Evolutionary conservation across 352 stramenopile genomes (phyloP), one percentile per base, ranked within the genome.

Genomic region (Peronosclerospora sorghi): DNA sequence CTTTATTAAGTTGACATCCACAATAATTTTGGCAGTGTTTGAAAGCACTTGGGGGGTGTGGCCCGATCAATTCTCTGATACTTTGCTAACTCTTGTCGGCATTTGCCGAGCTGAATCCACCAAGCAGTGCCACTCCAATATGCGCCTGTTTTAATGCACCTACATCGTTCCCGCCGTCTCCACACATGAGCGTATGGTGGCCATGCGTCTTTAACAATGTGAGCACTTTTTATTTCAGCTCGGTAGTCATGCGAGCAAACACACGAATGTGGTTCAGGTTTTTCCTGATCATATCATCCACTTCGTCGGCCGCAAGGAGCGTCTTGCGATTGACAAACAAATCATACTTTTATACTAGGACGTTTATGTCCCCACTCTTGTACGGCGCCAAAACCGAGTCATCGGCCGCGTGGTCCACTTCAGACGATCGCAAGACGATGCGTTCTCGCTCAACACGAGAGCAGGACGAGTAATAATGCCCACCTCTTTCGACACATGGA

Each of bases 111-210:
- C 79, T 77, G 35, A 92, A 91, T 26, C 79, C 79, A 27, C 75
- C 76, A 5, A 94, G 56, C 19, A 94, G 32, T 10, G 79, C 79
- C 7, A 94, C 79, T 39, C 82, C 82, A 63, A 94, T 83, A 43
- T 94, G 75, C 19, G 81, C 81, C 51, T 97, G 88, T 61, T 97
- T 97, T 23, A 97, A 60, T 2, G 91, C 91, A 38, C 93, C 93
- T 5, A 98, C 89, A 68, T 99, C 96, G 59, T 99, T 99, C 10
- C 86, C 96, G 42, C 96, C 96, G 51, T 99, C 96, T 45, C 96
- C 96, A 42, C 96, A 99, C 95, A 98, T 98, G 13, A 98, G 71
- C 18, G 92, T 98, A 41, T 87, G 72, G 38, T 86, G 68, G 0
- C 95, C 95, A 21, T 76, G 65, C 13, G 72, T 79, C 70, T 98